Conservation (phyloP, 805 yeast species). For the Spathaspora boniae region DNA sequence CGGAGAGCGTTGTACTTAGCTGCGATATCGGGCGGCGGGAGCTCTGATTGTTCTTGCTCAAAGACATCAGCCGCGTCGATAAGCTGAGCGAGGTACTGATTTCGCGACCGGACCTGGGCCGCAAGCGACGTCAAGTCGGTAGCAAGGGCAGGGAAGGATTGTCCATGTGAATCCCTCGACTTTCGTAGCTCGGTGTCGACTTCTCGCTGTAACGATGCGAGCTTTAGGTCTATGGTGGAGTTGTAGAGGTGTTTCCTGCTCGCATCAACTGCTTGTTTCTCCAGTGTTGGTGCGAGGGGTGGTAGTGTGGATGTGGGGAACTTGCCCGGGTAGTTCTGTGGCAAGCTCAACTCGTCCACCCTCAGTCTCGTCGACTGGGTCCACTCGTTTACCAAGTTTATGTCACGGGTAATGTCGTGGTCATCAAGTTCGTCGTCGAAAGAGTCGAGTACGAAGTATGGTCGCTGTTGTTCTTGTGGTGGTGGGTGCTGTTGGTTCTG, state of each 20-base stretch:
- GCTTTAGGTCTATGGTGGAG: constrained; percentile 6
- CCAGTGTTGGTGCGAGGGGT: too few relatives aligned
- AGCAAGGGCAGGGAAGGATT: background rate
- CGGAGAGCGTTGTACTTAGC: constrained; percentile 20
- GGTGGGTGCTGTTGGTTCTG: background rate
- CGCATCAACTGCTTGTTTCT: too few relatives aligned
- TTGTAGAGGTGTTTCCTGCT: too few relatives aligned
- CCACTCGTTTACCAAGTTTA: background rate
- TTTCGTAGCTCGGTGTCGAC: constrained; percentile 8
- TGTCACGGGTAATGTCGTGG: constrained; percentile 5
- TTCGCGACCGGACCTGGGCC: constrained; percentile 10
- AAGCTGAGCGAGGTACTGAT: constrained; percentile 17
- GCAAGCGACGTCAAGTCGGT: background rate
- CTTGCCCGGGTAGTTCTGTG: background rate
- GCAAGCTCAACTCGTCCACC: background rate
- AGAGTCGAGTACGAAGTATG: constrained; percentile 8
- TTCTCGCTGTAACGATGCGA: constrained; percentile 8
- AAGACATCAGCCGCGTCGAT: constrained; percentile 17
- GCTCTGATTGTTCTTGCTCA: constrained; percentile 8
- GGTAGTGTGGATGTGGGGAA: too few relatives aligned
- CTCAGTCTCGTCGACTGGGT: background rate
- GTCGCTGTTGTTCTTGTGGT: background rate
- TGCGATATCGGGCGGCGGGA: constrained; percentile 10
- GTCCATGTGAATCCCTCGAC: constrained; percentile 1
- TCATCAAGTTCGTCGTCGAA: constrained; percentile 17